Base-by-base conservation (phyloP, 1,284 basidiomycete genomes). In the Phellopilus nigrolimitatus region DNA sequence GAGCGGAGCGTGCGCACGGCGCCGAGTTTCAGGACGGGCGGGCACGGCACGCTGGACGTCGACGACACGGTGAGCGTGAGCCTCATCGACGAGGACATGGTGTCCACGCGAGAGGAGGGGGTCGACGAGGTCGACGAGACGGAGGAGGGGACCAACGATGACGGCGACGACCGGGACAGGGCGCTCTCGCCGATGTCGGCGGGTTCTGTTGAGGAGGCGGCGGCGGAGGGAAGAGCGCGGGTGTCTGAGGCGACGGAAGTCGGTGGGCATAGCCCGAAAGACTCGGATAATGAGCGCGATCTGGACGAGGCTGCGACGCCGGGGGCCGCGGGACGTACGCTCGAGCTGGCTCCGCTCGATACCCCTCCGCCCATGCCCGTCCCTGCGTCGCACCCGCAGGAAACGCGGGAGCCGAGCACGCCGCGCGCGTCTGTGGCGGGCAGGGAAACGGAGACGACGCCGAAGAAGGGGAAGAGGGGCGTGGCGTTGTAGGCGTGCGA, bases 401-500 rank as follows among this genome's bases (percentile, higher is more conserved):
- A 6, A n/a, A 2, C n/a, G n/a, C 8, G 3, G 34, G 34, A 37
- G 34, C 34, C 34, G 15, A 37, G 10, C 13, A 37, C 34, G 12
- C 36, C 43, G 19, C 50, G 43, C 1, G 15, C 37, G 13, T 39
- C 25, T 4, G 24, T 31, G 8, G 25, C 43, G 22, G 15, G 25
- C 12, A 46, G 25, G 24, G 52, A 56, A 12, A 36, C 44, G 10
- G 48, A 56, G 39, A 56, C 55, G 30, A 56, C 55, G 21, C 52
- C 52, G 25, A 56, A 50, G 49, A 54, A 50, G 28, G 52, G 43
- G 38, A 50, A 47, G 42, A 41, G 38, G 28, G 2, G 13, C 10
- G 37, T 21, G 62, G 61, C 51, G 84, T 81, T 57, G 62, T 73
- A 72, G 58, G 80, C 81, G 3, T 79, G 78, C n/a, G n/a, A n/a